Base-by-base conservation (phyloP, 1,139 yeast genomes). In the Candida albicans region DNA sequence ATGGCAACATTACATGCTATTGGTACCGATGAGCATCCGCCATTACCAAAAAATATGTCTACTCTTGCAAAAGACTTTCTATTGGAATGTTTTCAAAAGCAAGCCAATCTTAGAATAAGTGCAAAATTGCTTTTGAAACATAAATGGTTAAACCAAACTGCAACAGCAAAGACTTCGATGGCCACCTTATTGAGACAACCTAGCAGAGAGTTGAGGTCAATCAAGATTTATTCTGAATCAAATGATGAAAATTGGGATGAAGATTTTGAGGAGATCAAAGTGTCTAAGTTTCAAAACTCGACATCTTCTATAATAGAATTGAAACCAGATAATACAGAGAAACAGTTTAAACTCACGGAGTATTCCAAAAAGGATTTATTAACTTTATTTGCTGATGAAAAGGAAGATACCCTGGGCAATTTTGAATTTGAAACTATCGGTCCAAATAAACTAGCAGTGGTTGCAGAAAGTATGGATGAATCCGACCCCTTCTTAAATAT, bases 1-100 rank as follows among this genome's bases (percentile, higher is more conserved):
- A 86, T 90, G 82, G 88, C 95, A 0, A 91, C 96, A 0, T 73
- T 93, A 51, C 96, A 88, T 67, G 96, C 97, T 0, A 89, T 91
- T 44, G 97, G 95, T 2, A 83, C 89, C 13, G 96, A 90, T 47
- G 84, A 81, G 8, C 81, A 80, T 51, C 93, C 95, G 2, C 89
- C 91, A 0, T 65, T 88, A 15, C 97, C 98, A 0, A 74, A 71
- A 34, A 76, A 70, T 31, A 66, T 80, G 7, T 75, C 88, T 2
- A 69, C 75, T 1, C 55, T 62, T 32, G 82, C 78, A 4, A 71
- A 75, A 42, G 90, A 86, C 52, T 87, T 93, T 54, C 64, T 90
- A 12, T 57, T 77, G 44, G 81, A 78, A 46, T 93, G 98, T 60
- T 89, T 91, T 52, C 90, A 86, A 54, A 84, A 84, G 56, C 84